phyloP scores from a whole-genome alignment of 2,329 filamentous ascomycete genomes.

The Furcasterigmium sp. region DNA sequence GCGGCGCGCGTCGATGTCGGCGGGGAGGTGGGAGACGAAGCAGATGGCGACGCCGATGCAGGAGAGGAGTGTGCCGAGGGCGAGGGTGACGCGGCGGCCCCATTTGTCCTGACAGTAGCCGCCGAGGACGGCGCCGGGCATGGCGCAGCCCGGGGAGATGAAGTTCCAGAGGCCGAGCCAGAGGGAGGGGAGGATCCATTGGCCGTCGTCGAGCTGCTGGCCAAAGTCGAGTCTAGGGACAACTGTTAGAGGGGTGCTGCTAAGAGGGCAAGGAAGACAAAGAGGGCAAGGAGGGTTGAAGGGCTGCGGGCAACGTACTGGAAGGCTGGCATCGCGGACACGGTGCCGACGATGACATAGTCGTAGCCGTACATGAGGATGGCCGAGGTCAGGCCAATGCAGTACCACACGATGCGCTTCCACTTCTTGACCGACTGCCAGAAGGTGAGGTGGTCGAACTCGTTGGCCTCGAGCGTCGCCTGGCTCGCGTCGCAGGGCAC shows the following conservation, averaged over 20 bases:
- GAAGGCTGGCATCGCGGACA: slow-evolving; percentile 22
- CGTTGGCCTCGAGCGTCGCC: slow-evolving; percentile 6
- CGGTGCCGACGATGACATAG: slow-evolving; percentile 22
- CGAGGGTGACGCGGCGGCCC: slow-evolving; percentile 30
- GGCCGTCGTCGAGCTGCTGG: slow-evolving; percentile 14
- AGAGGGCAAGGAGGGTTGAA: no score
- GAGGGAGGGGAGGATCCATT: slow-evolving; percentile 31
- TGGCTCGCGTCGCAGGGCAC: no score
- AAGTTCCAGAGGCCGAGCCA: slow-evolving; percentile 41
- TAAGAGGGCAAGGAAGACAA: no score
- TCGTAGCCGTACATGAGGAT: slow-evolving; percentile 23
- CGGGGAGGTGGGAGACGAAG: slow-evolving; percentile 15
- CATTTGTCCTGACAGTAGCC: slow-evolving; percentile 33
- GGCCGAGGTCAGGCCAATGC: slow-evolving; percentile 18
- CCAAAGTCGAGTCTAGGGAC: slow-evolving; percentile 25
- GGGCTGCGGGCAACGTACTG: slow-evolving; percentile 18
- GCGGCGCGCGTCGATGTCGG: slow-evolving; percentile 19
- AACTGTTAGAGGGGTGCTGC: background rate
- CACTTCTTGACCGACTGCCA: slow-evolving; percentile 19
- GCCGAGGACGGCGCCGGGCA: slow-evolving; percentile 28
- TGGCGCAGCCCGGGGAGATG: slow-evolving; percentile 28
- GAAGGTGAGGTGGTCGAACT: slow-evolving; percentile 10
- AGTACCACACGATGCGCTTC: slow-evolving; percentile 17
- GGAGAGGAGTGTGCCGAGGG: slow-evolving; percentile 28
- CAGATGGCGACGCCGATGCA: slow-evolving; percentile 27